Base-by-base conservation (phyloP, 2,329 filamentous ascomycete genomes). In the Amylocarpus encephaloides region DNA sequence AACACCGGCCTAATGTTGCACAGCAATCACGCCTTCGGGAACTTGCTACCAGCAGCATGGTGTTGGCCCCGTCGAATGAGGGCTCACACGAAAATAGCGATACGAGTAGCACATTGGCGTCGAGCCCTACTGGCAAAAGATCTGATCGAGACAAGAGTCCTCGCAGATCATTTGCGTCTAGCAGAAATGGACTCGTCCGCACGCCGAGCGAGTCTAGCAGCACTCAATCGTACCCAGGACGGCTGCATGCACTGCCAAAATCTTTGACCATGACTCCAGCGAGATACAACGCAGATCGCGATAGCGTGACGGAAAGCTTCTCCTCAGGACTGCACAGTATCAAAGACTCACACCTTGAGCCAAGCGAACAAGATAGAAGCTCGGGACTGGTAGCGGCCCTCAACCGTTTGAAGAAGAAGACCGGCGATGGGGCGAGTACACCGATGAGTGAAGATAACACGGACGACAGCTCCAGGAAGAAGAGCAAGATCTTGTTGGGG, bases 21-120 rank as follows among this genome's bases (percentile, higher is more conserved):
- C 87, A 93, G 65, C 83, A 88, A 63, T 86, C 77, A 63, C 83
- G 86, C 55, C 76, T 94, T 32, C 82, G 91, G 38, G 90, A 96
- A 67, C 74, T 95, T 50, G 89, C 88, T n/a, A 91, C 81, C 51
- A 87, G 80, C 61, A 66, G 58, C 46, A 59, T 64, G 43, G 47
- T 67, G 10, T 49, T 67, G 6, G 56, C 62, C 5, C 64, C 65
- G 19, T 57, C 60, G 2, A 57, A 50, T 22, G 64, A 66, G 11
- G 57, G 56, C 29, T 61, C 60, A 2, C 51, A 62, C 29, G 64
- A 66, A 7, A 64, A 63, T 33, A 65, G 63, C 43, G 64, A 66
- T 49, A 44, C 59, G 7, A 62, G 60, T 47, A 64, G 59, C 46
- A 53, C 44, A 10, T 55, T 62, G 22, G 58, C 49, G 10, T 55